Evolutionary conservation across 1,139 yeast genomes (phyloP).

Genomic region (Kluyveromyces marxianus): DNA sequence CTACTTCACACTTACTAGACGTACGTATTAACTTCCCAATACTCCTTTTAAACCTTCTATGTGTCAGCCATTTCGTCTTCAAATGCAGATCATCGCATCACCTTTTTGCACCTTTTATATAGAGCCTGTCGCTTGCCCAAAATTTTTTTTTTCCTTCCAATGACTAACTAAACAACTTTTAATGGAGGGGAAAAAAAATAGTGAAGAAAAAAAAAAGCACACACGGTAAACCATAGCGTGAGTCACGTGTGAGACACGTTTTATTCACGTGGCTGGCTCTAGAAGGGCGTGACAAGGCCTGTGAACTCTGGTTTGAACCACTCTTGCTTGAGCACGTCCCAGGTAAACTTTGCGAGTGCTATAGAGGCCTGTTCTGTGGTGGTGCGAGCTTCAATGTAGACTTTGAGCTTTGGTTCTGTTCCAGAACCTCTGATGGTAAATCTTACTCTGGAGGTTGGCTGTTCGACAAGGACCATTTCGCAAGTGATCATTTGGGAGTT

Average conservation of each 20-base stretch:
- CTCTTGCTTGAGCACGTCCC: slow-evolving; percentile 48
- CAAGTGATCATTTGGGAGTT: slow-evolving; percentile 84
- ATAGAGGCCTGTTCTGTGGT: slow-evolving; percentile 39
- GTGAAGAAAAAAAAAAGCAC: neutral
- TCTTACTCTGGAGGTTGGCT: slow-evolving; percentile 37
- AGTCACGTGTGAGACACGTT: neutral
- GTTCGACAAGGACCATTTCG: slow-evolving; percentile 5
- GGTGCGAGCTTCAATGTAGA: slow-evolving; percentile 76
- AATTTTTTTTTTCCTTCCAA: slow-evolving; percentile 4
- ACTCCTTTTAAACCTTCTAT: no score
- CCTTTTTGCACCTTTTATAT: neutral
- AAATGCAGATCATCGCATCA: neutral
- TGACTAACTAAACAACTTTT: neutral
- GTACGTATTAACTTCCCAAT: neutral
- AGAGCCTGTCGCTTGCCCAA: neutral
- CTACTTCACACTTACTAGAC: neutral
- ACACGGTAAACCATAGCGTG: neutral
- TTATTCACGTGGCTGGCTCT: neutral
- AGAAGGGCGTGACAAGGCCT: slow-evolving; percentile 24
- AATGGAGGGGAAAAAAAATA: no score
- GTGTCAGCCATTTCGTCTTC: neutral
- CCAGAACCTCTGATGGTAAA: slow-evolving; percentile 93
- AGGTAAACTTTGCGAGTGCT: slow-evolving; percentile 52
- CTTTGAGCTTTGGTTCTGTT: slow-evolving; percentile 90
- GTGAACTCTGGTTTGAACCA: slow-evolving; percentile 55